Base-by-base conservation (phyloP, 805 yeast genomes). In the Candida nemodendra region DNA sequence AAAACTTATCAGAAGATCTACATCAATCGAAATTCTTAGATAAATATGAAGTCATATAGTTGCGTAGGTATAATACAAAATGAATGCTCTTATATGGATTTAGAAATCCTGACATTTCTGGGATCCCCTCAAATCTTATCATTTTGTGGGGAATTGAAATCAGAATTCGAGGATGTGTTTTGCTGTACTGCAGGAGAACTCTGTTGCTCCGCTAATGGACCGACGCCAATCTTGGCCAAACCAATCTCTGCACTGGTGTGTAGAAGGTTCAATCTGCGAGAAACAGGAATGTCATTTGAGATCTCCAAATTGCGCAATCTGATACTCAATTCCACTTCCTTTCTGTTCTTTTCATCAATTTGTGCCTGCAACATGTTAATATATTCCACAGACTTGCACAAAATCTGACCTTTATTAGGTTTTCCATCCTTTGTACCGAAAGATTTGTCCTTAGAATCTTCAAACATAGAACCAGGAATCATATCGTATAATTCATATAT, bases 341-440 rank as follows among this genome's bases (percentile, higher is more conserved):
- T 76, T 39, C 91, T 68, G 61, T 88, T 88, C 50, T 79, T 84
- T 39, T 77, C 78, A 56, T 88, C 96, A 41, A 88, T 86, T 41
- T 75, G 68, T 43, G 76, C 79, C 56, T 86, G 95, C 24, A 86
- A 60, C 43, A 64, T 64, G 42, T 76, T 79, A 28, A 85, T 76
- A 52, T 83, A 84, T 44, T 82, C 89, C 2, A 84, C 89, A 0
- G 87, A 75, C 53, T 81, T 84, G 7, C 86, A 74, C 41, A 85
- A 64, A 2, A 85, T 83, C 56, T 84, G 91, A 2, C 95, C 95
- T 61, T 85, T 85, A 54, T 84, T 84, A 0, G 95, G 95, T 48
- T 82, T 84, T 2, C 91, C 93, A 51, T 84, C 91, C 46, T 81
- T 83, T 1, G 91, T 84, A 0, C 91, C 91, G 5, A 77, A 68